A percentile compares a stretch with the other conserved stretches of the same genome.
phyloP scores from a whole-genome alignment of 176 grass and related monocot genomes.

The Panicum miliaceum region DNA sequence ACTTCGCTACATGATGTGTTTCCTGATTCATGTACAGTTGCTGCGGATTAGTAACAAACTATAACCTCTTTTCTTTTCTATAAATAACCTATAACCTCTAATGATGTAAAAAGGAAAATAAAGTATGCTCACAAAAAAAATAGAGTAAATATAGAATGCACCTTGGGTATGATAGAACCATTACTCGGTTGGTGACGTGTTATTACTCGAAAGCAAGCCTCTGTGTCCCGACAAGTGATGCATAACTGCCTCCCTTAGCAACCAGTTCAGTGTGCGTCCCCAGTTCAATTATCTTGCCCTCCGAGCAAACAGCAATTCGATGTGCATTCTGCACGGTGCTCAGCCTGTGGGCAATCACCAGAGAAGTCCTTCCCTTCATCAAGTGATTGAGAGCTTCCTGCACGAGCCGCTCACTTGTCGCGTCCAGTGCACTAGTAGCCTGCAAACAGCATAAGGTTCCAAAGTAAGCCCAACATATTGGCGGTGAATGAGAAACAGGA shows the following conservation, averaged over 20 bases:
- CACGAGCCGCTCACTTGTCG: slow-evolving; percentile 81
- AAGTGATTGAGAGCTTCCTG: slow-evolving; percentile 86
- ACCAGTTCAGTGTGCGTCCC: slow-evolving; percentile 79
- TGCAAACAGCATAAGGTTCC: slow-evolving; percentile 34
- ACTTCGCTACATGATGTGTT: slow-evolving; percentile 7
- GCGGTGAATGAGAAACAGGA: neutral
- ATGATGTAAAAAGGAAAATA: neutral
- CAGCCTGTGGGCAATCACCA: slow-evolving; percentile 92
- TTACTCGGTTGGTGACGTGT: neutral
- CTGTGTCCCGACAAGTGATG: slow-evolving; percentile 77
- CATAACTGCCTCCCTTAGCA: slow-evolving; percentile 73
- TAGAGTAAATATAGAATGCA: neutral
- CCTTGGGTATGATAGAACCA: neutral
- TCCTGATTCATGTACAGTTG: slow-evolving; percentile 17
- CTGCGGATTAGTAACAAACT: neutral
- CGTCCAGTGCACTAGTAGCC: slow-evolving; percentile 94
- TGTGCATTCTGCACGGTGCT: slow-evolving; percentile 94
- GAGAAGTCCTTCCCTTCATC: slow-evolving; percentile 90
- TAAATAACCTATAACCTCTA: neutral
- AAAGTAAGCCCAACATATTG: neutral
- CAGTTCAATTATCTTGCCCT: slow-evolving; percentile 70
- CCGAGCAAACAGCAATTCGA: slow-evolving; percentile 76
- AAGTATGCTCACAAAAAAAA: no score
- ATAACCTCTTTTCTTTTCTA: neutral
- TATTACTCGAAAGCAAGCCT: slow-evolving; percentile 89